These are phyloP conservation scores for Amauroascus niger DNA, from an alignment of 2,329 filamentous ascomycete species.

Conservation along the genomic window DNA sequence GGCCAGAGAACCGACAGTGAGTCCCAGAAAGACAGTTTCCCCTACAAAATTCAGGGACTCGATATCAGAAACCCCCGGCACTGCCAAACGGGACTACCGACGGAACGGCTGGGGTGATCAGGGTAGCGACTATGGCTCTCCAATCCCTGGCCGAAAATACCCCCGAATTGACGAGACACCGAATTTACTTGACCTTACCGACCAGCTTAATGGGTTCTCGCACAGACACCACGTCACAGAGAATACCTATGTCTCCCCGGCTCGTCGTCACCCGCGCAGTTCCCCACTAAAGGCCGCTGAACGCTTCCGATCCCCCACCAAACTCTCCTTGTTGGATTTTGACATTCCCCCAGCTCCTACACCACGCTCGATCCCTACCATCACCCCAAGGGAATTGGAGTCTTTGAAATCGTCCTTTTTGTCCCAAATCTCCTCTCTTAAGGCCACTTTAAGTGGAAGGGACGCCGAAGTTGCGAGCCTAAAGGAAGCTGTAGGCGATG, in stretches of 20 bases:
- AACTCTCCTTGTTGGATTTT: slow-evolving; percentile 71
- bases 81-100: slow-evolving; percentile 34
- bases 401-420: slow-evolving; percentile 82
- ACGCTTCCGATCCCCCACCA: slow-evolving; percentile 34
- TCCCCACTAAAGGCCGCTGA: slow-evolving; percentile 38
- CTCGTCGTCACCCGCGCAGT: slow-evolving; percentile 25
- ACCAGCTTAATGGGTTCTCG: slow-evolving; percentile 52
- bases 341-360: slow-evolving; percentile 92
- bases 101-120: slow-evolving; percentile 27
- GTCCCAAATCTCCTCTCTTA: slow-evolving; percentile 89
- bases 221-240: slow-evolving; percentile 33
- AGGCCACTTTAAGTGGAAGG: slow-evolving; percentile 81
- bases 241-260: slow-evolving; percentile 31
- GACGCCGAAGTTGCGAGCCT: slow-evolving; percentile 84
- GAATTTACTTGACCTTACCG: slow-evolving; percentile 81
- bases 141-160: slow-evolving; percentile 44
- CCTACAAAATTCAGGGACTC: slow-evolving; percentile 17
- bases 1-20: slow-evolving; percentile 32
- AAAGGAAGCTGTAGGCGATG: slow-evolving; percentile 78
- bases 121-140: slow-evolving; percentile 27
- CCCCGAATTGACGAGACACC: slow-evolving; percentile 51
- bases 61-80: slow-evolving; percentile 39
- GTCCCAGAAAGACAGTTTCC: slow-evolving; percentile 33
- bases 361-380: slow-evolving; percentile 77
- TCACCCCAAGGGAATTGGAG: slow-evolving; percentile 87